Percentiles rank a stretch among this genome's conserved stretches.
Evolutionary conservation across 2,329 filamentous ascomycete species (phyloP).

Genomic region (Ophiostoma sp.): DNA sequence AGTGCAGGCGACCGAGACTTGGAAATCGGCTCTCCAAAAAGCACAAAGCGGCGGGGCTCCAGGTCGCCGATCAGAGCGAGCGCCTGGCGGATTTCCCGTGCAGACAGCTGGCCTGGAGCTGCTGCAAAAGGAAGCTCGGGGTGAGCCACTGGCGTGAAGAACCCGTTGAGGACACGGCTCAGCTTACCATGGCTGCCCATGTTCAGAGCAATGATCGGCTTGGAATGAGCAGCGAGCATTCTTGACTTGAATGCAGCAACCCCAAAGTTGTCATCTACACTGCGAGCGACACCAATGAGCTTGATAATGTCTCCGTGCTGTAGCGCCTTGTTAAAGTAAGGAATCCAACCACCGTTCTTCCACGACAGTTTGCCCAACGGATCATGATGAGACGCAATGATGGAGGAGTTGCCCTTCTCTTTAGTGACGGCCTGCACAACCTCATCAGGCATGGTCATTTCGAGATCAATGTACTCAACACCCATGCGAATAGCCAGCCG

Average conservation of each 20-base stretch:
- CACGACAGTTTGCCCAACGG: constrained; percentile 73
- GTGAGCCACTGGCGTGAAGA: constrained; percentile 93
- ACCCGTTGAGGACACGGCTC: constrained; percentile 82
- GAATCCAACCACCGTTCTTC: constrained; percentile 88
- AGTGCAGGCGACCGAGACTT: constrained; percentile 80
- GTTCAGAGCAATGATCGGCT: constrained; percentile 91
- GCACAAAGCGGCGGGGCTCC: constrained; percentile 68
- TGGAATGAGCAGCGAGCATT: constrained; percentile 66
- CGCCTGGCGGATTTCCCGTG: constrained; percentile 76
- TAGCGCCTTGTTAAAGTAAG: constrained; percentile 81
- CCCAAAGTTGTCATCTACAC: constrained; percentile 78
- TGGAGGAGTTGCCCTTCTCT: constrained; percentile 64
- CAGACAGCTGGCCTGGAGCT: constrained; percentile 87
- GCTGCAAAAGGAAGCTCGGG: constrained; percentile 85
- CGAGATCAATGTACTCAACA: constrained; percentile 87
- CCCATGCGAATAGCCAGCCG: constrained; percentile 72
- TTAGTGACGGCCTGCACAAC: constrained; percentile 65
- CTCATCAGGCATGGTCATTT: constrained; percentile 78
- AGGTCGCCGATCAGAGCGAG: constrained; percentile 76
- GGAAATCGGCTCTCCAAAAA: constrained; percentile 81
- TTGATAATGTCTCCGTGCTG: constrained; percentile 93
- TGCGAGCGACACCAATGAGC: constrained; percentile 74
- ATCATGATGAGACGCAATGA: constrained; percentile 96
- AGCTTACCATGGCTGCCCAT: constrained; percentile 87
- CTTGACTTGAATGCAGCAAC: constrained; percentile 74